Evolutionary conservation across 1,284 basidiomycete species (phyloP).

Genomic region (Trichosporon sp.): DNA sequence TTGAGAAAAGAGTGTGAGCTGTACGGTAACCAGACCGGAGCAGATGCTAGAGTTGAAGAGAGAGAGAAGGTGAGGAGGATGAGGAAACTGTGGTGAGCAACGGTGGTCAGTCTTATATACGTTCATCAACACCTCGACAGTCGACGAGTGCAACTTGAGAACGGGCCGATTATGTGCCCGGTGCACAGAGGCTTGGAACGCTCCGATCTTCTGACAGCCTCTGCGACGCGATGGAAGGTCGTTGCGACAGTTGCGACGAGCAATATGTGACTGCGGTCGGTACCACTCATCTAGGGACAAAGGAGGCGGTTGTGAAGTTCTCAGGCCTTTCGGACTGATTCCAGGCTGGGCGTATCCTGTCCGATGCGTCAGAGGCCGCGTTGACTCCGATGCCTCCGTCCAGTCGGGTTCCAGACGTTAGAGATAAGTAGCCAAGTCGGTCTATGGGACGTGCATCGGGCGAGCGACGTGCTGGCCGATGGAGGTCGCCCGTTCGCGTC

Average conservation of each 20-base stretch:
- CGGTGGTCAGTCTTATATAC: background rate
- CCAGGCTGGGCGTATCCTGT: background rate
- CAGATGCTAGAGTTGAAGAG: background rate
- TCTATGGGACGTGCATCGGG: conserved; percentile 9
- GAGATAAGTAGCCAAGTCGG: background rate
- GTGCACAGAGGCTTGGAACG: background rate
- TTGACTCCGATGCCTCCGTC: background rate
- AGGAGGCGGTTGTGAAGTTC: conserved; percentile 17
- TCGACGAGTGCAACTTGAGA: background rate
- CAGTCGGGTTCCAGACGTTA: background rate
- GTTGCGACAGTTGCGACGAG: conserved; percentile 4
- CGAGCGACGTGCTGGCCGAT: background rate
- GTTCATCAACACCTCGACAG: background rate
- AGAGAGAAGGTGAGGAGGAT: conserved; percentile 1
- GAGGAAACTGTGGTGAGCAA: background rate
- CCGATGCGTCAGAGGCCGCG: conserved; percentile 2
- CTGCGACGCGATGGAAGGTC: conserved; percentile 12
- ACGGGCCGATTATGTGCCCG: conserved; percentile 9
- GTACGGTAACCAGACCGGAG: conserved; percentile 19
- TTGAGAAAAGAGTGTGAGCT: conserved; percentile 17
- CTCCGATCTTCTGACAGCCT: background rate
- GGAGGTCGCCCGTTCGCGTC: background rate
- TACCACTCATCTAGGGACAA: conserved; percentile 2
- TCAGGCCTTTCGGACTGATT: background rate
- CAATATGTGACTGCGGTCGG: background rate